Evolutionary conservation across 139 green algal species (phyloP).

Genomic region (Tetraselmis chui): DNA sequence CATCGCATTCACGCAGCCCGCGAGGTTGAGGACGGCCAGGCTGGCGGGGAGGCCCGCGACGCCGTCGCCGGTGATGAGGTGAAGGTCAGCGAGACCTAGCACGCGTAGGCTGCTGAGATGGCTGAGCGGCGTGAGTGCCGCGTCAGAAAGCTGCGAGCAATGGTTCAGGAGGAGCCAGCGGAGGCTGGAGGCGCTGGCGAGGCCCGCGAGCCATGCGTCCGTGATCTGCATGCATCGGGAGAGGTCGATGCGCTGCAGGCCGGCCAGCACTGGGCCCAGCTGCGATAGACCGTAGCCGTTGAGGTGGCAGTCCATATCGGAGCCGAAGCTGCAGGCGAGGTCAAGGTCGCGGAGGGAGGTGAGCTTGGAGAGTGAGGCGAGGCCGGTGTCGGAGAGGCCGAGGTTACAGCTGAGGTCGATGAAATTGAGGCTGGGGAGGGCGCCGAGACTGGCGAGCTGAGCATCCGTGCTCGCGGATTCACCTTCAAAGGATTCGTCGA

Average conservation of each 20-base stretch:
- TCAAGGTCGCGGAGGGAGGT: not conserved
- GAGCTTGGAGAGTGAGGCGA: not conserved
- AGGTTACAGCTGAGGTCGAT: not conserved
- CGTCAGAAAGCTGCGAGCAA: not conserved
- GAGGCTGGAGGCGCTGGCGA: not conserved
- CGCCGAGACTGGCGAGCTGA: not conserved
- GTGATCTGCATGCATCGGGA: not conserved
- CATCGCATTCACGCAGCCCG: not conserved
- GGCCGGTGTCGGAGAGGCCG: not conserved
- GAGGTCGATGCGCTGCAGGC: not conserved
- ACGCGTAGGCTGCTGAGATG: not conserved
- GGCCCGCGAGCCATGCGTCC: not conserved
- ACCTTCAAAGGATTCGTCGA: not conserved
- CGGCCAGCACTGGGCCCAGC: not conserved
- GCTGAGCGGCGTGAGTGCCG: not conserved
- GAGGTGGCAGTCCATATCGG: not conserved
- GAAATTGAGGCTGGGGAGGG: not conserved
- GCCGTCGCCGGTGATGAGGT: not conserved
- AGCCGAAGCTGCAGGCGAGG: not conserved
- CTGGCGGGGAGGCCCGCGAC: not conserved
- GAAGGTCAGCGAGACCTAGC: not conserved
- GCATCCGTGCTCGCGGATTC: not conserved
- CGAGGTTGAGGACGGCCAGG: not conserved
- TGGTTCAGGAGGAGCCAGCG: not conserved
- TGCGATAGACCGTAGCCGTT: not conserved